Evolutionary conservation across 441 rosid genomes (phyloP).

Genomic region (Mallotus repandus): DNA sequence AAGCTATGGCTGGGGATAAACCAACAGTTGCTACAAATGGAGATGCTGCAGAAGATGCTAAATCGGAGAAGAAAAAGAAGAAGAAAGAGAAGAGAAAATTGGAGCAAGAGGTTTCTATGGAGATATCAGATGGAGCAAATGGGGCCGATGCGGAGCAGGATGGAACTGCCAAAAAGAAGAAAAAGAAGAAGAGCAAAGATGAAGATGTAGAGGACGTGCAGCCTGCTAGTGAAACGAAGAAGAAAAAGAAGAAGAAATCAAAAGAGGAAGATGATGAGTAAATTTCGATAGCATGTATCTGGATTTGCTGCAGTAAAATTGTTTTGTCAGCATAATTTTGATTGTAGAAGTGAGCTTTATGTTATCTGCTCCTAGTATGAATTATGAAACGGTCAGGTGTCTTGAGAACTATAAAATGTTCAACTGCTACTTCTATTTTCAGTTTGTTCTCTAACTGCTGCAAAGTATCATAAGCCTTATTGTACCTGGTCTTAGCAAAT

Average conservation of each 20-base stretch:
- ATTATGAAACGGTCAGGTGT: not conserved
- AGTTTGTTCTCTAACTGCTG: not conserved
- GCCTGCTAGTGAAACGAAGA: slow-evolving; percentile 23
- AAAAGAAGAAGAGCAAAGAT: slow-evolving; percentile 40
- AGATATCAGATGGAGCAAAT: slow-evolving; percentile 24
- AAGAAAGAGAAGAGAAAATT: slow-evolving; percentile 48
- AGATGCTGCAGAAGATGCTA: slow-evolving; percentile 42
- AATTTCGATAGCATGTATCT: not conserved
- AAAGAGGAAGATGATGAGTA: slow-evolving; percentile 32
- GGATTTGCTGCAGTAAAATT: not conserved
- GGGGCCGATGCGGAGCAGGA: slow-evolving; percentile 28
- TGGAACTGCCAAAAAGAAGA: slow-evolving; percentile 46
- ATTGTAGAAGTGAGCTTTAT: slow-evolving; percentile 13
- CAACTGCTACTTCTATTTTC: not conserved
- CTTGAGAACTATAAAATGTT: not conserved
- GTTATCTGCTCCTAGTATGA: slow-evolving; percentile 6
- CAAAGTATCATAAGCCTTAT: not conserved
- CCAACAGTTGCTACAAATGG: slow-evolving; percentile 32
- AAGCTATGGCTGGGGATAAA: slow-evolving; percentile 40
- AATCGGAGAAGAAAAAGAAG: slow-evolving; percentile 61
- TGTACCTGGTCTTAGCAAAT: not conserved
- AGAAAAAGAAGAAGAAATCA: slow-evolving; percentile 56
- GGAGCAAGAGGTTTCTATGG: slow-evolving; percentile 31
- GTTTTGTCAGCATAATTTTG: slow-evolving; percentile 3
- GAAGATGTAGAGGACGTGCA: too few species aligned